Evolutionary conservation across 2,329 filamentous ascomycete genomes (phyloP), one percentile per base, ranked within the genome.

Genomic region (Aspergillus tubingensis): DNA sequence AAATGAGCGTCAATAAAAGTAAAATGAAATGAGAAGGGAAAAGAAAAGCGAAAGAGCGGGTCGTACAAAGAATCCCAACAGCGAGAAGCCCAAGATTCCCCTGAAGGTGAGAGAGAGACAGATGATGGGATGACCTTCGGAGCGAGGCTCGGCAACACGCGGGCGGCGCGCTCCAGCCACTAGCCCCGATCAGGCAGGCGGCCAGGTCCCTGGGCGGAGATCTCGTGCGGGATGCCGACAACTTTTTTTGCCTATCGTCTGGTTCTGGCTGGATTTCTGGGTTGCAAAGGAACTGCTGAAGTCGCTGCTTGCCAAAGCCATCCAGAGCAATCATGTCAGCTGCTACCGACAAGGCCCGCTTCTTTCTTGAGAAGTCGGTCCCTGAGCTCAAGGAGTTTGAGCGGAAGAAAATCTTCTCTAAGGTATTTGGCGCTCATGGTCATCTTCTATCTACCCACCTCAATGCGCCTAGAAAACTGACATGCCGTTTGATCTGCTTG

Each of bases 331-430:
- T 54, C 61, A 96, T 96, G 92, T 86, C 92, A 1, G 89, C 87
- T 44, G 89, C 95, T 60, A 89, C 91, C 65, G 95, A 98, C 73
- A 98, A 97, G 79, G 95, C 94, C 58, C 91, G 94, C 60, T 98
- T 94, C 79, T 97, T 91, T 77, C 85, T 98, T 65, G 95, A 99
- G 81, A 90, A 94, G 68, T 90, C 91, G 2, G 91, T 97, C 47
- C 92, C 93, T 15, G 93, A 98, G 76, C 85, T 99, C 59, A 91
- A 92, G 64, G 92, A 96, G 71, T 96, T 92, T 76, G 91, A 96
- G 77, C 86, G 91, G 66, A 97, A 96, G 77, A 89, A 91, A 69
- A 90, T 99, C 68, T 99, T 99, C 79, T 86, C 85, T 62, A 88
- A 89, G 80, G 91, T 91, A 76, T 36, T 77, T 69, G 53, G 36